Percentiles rank a stretch among this genome's conserved stretches.
These are phyloP conservation scores for Striga hermonthica DNA, from an alignment of 305 asterid species.

Conservation along the genomic window DNA sequence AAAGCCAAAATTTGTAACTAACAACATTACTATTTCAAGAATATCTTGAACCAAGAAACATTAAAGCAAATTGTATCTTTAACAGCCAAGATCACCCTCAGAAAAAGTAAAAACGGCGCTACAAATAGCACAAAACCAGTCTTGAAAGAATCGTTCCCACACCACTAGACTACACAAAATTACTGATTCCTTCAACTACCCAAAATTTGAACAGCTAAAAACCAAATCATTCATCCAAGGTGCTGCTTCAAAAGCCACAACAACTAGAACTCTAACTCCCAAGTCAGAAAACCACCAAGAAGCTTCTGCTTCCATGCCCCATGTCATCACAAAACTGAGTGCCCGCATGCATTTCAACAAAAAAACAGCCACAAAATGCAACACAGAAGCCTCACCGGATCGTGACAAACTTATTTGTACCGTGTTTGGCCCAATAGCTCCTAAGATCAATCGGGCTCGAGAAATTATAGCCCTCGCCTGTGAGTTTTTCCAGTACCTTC, in stretches of 20 bases:
- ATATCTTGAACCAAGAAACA: too few species aligned
- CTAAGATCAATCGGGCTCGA: slow-evolving; percentile 72
- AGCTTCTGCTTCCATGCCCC: slow-evolving; percentile 6
- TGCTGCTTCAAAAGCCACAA: slow-evolving; percentile 31
- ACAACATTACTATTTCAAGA: too few species aligned
- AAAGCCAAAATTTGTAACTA: too few species aligned
- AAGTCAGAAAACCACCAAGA: slow-evolving; percentile 49
- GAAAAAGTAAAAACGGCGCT: too few species aligned
- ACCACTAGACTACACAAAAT: slow-evolving; percentile 37
- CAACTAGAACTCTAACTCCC: slow-evolving; percentile 38
- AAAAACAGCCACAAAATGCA: slow-evolving; percentile 14
- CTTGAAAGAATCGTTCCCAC: background rate
- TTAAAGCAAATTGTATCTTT: too few species aligned
- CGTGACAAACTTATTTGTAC: slow-evolving; percentile 91
- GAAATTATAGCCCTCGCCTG: slow-evolving; percentile 69
- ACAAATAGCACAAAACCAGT: too few species aligned
- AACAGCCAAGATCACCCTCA: too few species aligned
- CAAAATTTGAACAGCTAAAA: slow-evolving; percentile 33
- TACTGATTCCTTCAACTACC: slow-evolving; percentile 41
- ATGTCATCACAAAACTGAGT: too few species aligned
- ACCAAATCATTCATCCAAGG: slow-evolving; percentile 30
- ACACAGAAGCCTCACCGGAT: slow-evolving; percentile 52
- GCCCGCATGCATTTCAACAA: too few species aligned
- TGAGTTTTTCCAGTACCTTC: slow-evolving; percentile 79
- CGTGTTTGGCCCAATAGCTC: slow-evolving; percentile 93